Base-by-base conservation (phyloP, 257 asterid genomes). In the Solanum tarapatanum region DNA sequence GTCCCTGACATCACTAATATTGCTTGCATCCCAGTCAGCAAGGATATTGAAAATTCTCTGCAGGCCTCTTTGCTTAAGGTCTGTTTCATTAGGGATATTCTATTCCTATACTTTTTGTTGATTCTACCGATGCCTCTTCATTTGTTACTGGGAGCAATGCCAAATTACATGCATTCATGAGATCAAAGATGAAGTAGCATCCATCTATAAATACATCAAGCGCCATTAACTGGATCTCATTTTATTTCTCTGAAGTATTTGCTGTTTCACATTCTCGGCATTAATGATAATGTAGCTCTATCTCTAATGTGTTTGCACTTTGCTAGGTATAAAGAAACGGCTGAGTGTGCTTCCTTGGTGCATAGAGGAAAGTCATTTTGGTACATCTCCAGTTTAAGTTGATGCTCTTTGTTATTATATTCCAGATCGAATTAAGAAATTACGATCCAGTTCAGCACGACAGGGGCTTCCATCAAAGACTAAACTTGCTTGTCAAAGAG, bases 381-480 rank as follows among this genome's bases (percentile, higher is more conserved):
- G 75, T 77, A 62, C 85, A 55, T 36, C 45, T 17, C 72, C 26
- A 77, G 86, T 62, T 66, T 66, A 68, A 72, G 23, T 77, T 89
- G 69, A 87, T 90, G 79, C 70, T 84, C 87, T 72, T 85, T 86
- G 37, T 82, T 70, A 69, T 74, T 74, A 74, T 74, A 74, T 91
- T 88, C 87, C 97, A 97, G 99, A 92, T 97, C 68, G 96, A 95
- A 87, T 91, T 91, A 88, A 93, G 90, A 58, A 94, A 93, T 87
- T 97, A 97, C 88, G 91, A 92, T 90, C 99, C 99, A 80, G 84
- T 91, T 91, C 94, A 92, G 91, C 94, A 97, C 48, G 95, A 95
- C 87, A 92, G 97, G 93, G 99, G 99, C 84, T 95, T 97, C 90
- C 99, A 97, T 88, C 93, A 92, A 88, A 93, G 93, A 79, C 92